phyloP scores from a whole-genome alignment of 2,329 filamentous ascomycete genomes.

The Blastomyces emzantsi region DNA sequence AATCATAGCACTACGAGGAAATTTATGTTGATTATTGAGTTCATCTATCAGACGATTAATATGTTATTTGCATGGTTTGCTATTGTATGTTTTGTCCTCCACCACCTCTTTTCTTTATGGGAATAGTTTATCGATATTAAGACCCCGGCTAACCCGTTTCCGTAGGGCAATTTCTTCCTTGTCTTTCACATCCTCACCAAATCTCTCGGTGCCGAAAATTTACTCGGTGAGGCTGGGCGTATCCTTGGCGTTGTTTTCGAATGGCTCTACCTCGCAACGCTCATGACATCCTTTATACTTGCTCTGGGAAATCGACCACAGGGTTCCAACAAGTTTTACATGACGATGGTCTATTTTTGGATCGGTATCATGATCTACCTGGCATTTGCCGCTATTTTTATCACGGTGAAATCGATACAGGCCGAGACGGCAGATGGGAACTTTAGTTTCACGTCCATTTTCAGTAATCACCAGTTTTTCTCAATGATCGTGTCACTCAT shows the following conservation, averaged over 20 bases:
- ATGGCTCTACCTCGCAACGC: constrained; percentile 86
- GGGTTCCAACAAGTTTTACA: constrained; percentile 87
- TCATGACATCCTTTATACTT: constrained; percentile 91
- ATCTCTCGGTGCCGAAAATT: constrained; percentile 59
- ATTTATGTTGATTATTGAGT: constrained; percentile 83
- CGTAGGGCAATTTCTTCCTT: constrained; percentile 85
- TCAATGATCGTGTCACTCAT: constrained; percentile 86
- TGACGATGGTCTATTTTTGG: constrained; percentile 99
- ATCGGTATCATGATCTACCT: constrained; percentile 89
- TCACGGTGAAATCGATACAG: constrained; percentile 80
- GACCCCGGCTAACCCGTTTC: constrained; percentile 10
- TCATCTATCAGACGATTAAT: constrained; percentile 84
- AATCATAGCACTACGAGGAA: constrained; percentile 83
- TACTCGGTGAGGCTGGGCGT: constrained; percentile 68
- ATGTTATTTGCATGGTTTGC: constrained; percentile 99
- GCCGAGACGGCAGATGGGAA: constrained; percentile 52
- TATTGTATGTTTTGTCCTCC: constrained; percentile 47
- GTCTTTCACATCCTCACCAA: constrained; percentile 95
- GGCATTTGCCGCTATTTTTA: constrained; percentile 89
- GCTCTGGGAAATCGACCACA: constrained; percentile 90
- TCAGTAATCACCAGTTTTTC: constrained; percentile 83
- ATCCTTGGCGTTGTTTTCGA: constrained; percentile 86
- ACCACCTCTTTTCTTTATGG: background rate
- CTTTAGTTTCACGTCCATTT: constrained; percentile 64
- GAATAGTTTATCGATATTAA: background rate